phyloP scores from a whole-genome alignment of 2,329 filamentous ascomycete species.

The Penicillium sp. region DNA sequence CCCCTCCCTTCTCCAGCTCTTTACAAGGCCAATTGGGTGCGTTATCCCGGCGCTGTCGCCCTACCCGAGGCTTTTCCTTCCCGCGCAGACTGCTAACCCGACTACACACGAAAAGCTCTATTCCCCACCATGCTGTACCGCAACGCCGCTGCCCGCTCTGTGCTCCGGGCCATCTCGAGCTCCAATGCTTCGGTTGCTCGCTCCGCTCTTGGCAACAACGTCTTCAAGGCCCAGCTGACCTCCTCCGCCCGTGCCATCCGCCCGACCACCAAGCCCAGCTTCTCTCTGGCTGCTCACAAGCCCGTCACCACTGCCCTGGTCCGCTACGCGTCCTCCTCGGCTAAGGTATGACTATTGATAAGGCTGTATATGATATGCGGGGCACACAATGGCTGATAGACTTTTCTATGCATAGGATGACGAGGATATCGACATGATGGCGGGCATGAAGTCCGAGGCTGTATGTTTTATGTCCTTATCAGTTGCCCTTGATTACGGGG shows the following conservation, averaged over 20 bases:
- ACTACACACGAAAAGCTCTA: slow-evolving; percentile 32
- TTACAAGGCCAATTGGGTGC: slow-evolving; percentile 36
- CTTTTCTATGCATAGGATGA: slow-evolving; percentile 34
- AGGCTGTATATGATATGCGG: background rate
- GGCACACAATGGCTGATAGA: slow-evolving; percentile 49
- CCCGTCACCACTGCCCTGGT: slow-evolving; percentile 50
- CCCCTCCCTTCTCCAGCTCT: slow-evolving; percentile 16
- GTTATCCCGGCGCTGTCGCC: slow-evolving; percentile 18
- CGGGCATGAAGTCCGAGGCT: slow-evolving; percentile 56
- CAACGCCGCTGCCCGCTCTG: slow-evolving; percentile 46
- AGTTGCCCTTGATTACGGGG: background rate
- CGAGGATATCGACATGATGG: slow-evolving; percentile 48
- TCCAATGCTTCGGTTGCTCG: slow-evolving; percentile 46
- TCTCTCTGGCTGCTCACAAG: slow-evolving; percentile 47
- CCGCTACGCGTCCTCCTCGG: slow-evolving; percentile 46
- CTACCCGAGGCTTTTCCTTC: slow-evolving; percentile 35
- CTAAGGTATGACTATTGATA: slow-evolving; percentile 48
- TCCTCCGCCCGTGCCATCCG: slow-evolving; percentile 42
- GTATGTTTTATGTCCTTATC: slow-evolving; percentile 47
- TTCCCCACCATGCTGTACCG: slow-evolving; percentile 48
- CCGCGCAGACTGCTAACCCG: slow-evolving; percentile 30
- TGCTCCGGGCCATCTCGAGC: slow-evolving; percentile 45
- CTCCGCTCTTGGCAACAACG: slow-evolving; percentile 40
- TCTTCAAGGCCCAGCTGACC: slow-evolving; percentile 48
- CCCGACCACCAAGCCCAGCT: slow-evolving; percentile 36